Conservation (phyloP, 768 basidiomycete species). For the Lyophyllum atratum region DNA sequence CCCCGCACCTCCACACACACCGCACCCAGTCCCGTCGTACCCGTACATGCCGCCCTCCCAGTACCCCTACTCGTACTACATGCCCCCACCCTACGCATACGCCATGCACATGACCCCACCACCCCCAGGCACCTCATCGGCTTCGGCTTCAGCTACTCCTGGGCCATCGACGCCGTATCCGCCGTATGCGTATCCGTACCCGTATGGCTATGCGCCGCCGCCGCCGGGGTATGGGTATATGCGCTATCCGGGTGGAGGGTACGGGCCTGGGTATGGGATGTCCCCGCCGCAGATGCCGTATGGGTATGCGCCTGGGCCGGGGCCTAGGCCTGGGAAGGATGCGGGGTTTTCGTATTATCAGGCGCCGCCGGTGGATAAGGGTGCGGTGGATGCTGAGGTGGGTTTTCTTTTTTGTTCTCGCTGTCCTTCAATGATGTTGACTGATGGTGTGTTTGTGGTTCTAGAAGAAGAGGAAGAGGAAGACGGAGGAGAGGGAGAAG, state of each 20-base stretch:
- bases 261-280: background rate
- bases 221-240: slow-evolving; percentile 4
- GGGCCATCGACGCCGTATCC: slow-evolving; percentile 5
- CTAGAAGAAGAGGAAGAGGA: background rate
- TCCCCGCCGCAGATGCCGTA: background rate
- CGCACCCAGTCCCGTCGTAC: slow-evolving; percentile 1
- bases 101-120: slow-evolving; percentile 29
- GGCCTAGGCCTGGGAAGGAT: background rate
- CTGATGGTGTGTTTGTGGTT: background rate
- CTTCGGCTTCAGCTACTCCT: background rate
- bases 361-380: background rate
- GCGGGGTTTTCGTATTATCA: background rate
- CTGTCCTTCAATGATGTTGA: background rate
- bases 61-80: slow-evolving; percentile 37
- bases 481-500: background rate
- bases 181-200: slow-evolving; percentile 18
- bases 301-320: background rate
- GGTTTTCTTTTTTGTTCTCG: background rate
- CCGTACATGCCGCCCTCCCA: slow-evolving; percentile 17
- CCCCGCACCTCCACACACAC: background rate
- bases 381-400: background rate
- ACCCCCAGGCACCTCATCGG: background rate
- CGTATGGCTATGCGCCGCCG: slow-evolving; percentile 11
- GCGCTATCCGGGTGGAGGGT: background rate
- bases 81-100: slow-evolving; percentile 28